Conservation (phyloP, 768 basidiomycete species). For the Coprinopsis cinerea region DNA sequence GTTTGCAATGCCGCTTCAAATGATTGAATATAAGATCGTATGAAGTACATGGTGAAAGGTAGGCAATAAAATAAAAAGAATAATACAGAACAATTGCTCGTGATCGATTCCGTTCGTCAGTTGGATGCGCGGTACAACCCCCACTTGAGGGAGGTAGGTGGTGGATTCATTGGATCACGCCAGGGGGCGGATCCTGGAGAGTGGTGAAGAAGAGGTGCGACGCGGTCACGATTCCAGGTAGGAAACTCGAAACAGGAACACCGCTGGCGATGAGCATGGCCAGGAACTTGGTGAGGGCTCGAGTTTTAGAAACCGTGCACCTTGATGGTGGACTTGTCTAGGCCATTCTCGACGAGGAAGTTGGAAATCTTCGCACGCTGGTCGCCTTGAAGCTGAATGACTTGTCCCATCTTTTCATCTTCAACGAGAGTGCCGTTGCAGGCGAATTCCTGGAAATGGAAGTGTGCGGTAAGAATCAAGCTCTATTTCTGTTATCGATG, state of each 20-base stretch:
- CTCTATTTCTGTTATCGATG: no score
- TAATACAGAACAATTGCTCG: no score
- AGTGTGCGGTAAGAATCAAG: no score
- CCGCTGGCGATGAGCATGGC: no score
- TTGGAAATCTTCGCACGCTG: conserved; percentile 86
- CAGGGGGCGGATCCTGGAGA: not conserved
- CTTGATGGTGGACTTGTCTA: conserved; percentile 75
- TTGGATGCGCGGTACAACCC: not conserved
- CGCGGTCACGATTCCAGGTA: no score
- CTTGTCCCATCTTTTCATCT: conserved; percentile 92
- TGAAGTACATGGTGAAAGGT: no score
- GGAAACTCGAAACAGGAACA: no score
- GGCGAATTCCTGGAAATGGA: conserved; percentile 74
- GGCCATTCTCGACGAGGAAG: conserved; percentile 82
- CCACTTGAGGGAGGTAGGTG: not conserved
- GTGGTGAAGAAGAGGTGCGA: not conserved
- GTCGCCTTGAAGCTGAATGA: conserved; percentile 98
- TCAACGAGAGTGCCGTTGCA: conserved; percentile 97
- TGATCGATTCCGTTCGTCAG: not conserved
- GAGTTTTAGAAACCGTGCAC: conserved; percentile 74
- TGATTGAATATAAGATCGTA: no score
- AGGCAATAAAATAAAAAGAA: no score
- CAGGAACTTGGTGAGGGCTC: not conserved
- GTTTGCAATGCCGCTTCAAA: no score
- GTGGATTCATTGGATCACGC: not conserved